A percentile compares a stretch with the other conserved stretches of the same genome.
Conservation (phyloP, 257 asterid genomes). For the Jasminum sambac region DNA sequence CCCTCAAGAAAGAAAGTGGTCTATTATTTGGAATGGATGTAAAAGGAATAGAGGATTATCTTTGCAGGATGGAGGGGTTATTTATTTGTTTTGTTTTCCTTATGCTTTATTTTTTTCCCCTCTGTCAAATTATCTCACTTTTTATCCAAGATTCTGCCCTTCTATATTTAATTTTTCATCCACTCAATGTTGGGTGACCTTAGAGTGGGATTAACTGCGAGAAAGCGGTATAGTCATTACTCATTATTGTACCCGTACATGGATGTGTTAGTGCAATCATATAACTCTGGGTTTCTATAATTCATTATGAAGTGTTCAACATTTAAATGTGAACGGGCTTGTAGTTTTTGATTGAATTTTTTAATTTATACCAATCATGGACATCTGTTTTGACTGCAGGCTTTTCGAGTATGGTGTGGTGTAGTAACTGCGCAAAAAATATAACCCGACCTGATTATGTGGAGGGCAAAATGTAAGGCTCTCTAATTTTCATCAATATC, state of each 20-base stretch:
- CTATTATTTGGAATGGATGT: too few species aligned
- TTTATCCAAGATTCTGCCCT: too few species aligned
- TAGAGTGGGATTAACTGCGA: too few species aligned
- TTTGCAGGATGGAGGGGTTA: too few species aligned
- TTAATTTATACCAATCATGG: background rate
- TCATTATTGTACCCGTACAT: background rate
- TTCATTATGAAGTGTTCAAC: background rate
- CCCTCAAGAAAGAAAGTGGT: too few species aligned
- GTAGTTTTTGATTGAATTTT: background rate
- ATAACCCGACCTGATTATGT: constrained; percentile 28
- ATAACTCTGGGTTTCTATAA: background rate
- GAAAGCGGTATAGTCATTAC: too few species aligned
- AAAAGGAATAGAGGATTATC: too few species aligned
- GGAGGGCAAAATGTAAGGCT: constrained; percentile 53
- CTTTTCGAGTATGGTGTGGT: constrained; percentile 40
- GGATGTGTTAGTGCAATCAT: background rate
- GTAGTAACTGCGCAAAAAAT: constrained; percentile 41
- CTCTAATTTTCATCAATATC: background rate
- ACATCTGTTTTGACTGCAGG: constrained; percentile 28
- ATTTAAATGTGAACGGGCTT: background rate
- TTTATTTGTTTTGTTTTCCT: too few species aligned
- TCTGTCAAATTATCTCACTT: too few species aligned
- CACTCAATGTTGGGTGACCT: too few species aligned
- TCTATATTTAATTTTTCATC: too few species aligned
- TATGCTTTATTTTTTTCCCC: too few species aligned